A percentile compares a stretch with the other conserved stretches of the same genome.
Evolutionary conservation across 805 yeast genomes (phyloP).

Genomic region (Candida anglica): DNA sequence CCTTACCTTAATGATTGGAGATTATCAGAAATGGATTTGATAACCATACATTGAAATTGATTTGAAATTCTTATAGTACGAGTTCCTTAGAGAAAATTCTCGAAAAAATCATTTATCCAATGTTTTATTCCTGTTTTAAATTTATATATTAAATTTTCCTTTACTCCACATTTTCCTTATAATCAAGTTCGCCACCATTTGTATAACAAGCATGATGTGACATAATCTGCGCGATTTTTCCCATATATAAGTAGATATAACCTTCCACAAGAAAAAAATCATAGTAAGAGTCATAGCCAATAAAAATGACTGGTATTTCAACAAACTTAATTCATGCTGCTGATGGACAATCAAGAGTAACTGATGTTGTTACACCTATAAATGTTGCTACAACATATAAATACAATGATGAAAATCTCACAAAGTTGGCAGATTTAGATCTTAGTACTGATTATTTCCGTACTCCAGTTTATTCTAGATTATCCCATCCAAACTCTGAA

Average conservation of each 20-base stretch:
- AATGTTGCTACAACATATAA: slow-evolving; percentile 76
- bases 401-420: slow-evolving; percentile 54
- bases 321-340: slow-evolving; percentile 72
- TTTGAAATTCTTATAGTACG: too few species aligned
- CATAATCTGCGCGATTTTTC: too few species aligned
- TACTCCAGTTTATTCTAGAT: slow-evolving; percentile 54
- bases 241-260: too few species aligned
- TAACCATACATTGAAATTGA: too few species aligned
- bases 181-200: background rate
- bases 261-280: too few species aligned
- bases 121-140: too few species aligned
- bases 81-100: too few species aligned
- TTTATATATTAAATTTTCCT: background rate
- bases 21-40: too few species aligned
- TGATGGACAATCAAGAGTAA: slow-evolving; percentile 50
- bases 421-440: slow-evolving; percentile 32
- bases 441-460: slow-evolving; percentile 9
- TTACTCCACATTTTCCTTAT: background rate
- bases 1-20: too few species aligned
- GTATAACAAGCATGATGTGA: too few species aligned
- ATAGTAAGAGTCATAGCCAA: too few species aligned
- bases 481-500: slow-evolving; percentile 67
- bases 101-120: too few species aligned
- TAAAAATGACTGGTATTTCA: slow-evolving; percentile 42
- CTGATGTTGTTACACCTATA: slow-evolving; percentile 76